Evolutionary conservation across 345 rosid species (phyloP).

Genomic region (Turritis glabra): DNA sequence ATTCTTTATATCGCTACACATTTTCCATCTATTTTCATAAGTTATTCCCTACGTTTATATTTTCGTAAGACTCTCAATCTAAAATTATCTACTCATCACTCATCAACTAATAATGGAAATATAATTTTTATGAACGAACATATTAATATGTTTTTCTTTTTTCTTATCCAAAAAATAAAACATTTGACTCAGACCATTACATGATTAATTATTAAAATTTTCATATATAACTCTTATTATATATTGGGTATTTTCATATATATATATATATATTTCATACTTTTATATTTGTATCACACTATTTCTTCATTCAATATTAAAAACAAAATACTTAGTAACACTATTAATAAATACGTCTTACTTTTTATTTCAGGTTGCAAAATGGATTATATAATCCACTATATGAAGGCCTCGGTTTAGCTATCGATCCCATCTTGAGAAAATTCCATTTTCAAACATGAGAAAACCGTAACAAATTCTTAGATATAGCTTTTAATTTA

Average conservation of each 20-base stretch:
- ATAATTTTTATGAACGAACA: not conserved
- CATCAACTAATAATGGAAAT: not conserved
- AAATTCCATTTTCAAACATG: not conserved
- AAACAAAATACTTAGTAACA: not conserved
- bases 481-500: not conserved
- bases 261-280: too few relatives aligned
- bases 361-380: not conserved
- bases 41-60: not conserved
- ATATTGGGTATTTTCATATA: too few relatives aligned
- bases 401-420: slow-evolving; percentile 15
- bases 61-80: not conserved
- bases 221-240: not conserved
- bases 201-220: not conserved
- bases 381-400: not conserved
- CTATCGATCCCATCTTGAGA: slow-evolving; percentile 25
- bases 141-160: not conserved
- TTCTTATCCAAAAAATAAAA: not conserved
- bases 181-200: not conserved
- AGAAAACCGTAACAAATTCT: not conserved
- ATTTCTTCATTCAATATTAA: not conserved
- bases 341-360: not conserved
- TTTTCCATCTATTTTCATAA: not conserved
- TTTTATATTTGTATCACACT: not conserved
- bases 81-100: not conserved
- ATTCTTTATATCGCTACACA: not conserved